phyloP scores from a whole-genome alignment of 805 yeast genomes.

The Candida nanaspora region DNA sequence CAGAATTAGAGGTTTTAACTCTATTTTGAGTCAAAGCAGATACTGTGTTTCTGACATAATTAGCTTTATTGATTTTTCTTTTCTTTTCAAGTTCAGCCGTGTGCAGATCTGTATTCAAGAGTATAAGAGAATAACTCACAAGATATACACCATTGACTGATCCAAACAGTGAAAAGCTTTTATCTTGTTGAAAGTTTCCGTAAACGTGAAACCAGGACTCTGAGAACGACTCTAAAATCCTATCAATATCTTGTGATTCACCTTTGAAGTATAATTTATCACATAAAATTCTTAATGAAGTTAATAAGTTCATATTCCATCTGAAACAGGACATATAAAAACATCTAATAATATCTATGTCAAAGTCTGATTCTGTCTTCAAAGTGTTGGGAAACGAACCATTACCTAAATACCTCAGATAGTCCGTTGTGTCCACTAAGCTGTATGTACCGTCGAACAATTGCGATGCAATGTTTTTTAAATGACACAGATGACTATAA shows the following conservation, averaged over 20 bases:
- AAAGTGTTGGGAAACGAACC: constrained; percentile 6
- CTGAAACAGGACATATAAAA: constrained; percentile 40
- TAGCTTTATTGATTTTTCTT: constrained; percentile 31
- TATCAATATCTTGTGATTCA: constrained; percentile 76
- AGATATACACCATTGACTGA: constrained; percentile 58
- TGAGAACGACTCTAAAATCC: constrained; percentile 63
- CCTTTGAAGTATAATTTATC: constrained; percentile 66
- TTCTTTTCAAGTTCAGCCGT: constrained; percentile 36
- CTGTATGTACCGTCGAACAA: constrained; percentile 25
- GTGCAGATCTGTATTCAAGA: constrained; percentile 74
- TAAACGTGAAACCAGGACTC: constrained; percentile 53
- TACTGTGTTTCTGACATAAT: constrained; percentile 44
- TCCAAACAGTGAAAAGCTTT: constrained; percentile 27
- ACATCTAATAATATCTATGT: constrained; percentile 31
- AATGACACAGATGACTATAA: constrained; percentile 3
- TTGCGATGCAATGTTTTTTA: constrained; percentile 21
- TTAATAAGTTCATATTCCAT: constrained; percentile 43
- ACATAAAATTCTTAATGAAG: constrained; percentile 54
- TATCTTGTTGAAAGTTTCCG: constrained; percentile 26
- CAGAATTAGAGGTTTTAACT: constrained; percentile 9
- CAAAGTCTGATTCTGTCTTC: constrained; percentile 18
- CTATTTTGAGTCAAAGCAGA: constrained; percentile 32
- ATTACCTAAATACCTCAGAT: constrained; percentile 19
- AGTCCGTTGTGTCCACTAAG: constrained; percentile 14
- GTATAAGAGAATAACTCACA: constrained; percentile 60